Base-by-base conservation (phyloP, 1,284 basidiomycete genomes). In the Xanthoconium separans region DNA sequence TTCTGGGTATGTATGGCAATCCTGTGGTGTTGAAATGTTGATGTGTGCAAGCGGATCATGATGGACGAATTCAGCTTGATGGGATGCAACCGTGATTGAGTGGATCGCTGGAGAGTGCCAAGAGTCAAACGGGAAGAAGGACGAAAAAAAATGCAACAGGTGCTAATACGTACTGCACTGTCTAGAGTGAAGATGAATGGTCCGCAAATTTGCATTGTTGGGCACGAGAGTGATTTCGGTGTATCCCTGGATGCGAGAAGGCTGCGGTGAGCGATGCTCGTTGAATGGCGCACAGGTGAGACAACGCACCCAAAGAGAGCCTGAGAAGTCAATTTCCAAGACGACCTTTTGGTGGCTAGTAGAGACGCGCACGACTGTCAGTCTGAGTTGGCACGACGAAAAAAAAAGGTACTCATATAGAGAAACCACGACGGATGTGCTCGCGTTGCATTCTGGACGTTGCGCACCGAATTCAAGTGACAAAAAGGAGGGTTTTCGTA, bases 291-390 rank as follows among this genome's bases (percentile, higher is more conserved):
- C 29, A 36, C 0, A 31, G 41, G 33, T 3, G 56, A 64, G 18
- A 44, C 33, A 10, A 60, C 65, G 60, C 73, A 91, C 91, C 83
- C 87, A 90, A 61, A 92, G 77, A 65, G 76, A 77, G 16, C 91
- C 91, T 24, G 84, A 79, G 73, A 95, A 93, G 76, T 92, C 88
- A 58, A 95, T 85, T 74, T 95, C 92, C 60, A 95, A 76, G 57
- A 91, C 90, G 50, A 95, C 91, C 69, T 92, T 92, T 80, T 95
- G 93, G 75, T 95, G 91, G 75, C 87, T 89, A 86, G 88, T 90
- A 85, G 71, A 85, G 69, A 88, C 75, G 65, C 63, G 62, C 75
- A 57, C 54, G 10, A 56, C 63, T 63, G 76, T 89, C 73, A 89
- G 78, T 65, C 73, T 57, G 43, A 44, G 44, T 46, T 45, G 42